Evolutionary conservation across 1,139 yeast species (phyloP).

Genomic region (Magnusiomyces suaveolens): DNA sequence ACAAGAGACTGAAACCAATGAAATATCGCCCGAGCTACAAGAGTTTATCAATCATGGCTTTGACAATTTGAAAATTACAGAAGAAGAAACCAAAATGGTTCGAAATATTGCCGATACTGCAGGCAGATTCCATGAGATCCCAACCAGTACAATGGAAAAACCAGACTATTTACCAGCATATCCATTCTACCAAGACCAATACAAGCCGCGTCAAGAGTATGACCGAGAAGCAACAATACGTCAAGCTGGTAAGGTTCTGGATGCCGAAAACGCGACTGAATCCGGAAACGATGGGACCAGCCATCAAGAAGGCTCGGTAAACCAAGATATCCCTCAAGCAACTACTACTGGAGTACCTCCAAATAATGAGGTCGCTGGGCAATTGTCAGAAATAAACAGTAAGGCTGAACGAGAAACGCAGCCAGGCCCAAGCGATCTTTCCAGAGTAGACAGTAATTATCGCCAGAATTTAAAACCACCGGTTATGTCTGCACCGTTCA

Average conservation of each 20-base stretch:
- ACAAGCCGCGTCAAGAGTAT: not conserved
- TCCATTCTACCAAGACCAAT: not conserved
- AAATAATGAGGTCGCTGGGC: not conserved
- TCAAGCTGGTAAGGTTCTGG: not conserved
- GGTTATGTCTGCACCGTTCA: not conserved
- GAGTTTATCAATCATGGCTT: not conserved
- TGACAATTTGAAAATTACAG: not conserved
- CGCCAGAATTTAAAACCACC: not conserved
- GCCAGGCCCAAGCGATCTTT: not conserved
- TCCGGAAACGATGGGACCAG: not conserved
- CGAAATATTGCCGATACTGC: not conserved
- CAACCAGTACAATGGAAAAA: not conserved
- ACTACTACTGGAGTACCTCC: no score
- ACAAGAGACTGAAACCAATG: not conserved
- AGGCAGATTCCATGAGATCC: not conserved
- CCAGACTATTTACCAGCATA: constrained; percentile 1
- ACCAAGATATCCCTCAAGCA: no score
- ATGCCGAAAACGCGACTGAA: not conserved
- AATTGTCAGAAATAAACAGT: not conserved
- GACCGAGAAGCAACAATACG: not conserved
- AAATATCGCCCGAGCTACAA: not conserved
- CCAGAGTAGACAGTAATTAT: not conserved
- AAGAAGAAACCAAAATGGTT: not conserved
- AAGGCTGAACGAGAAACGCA: not conserved
- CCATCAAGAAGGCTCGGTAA: no score